phyloP scores from a whole-genome alignment of 2,329 filamentous ascomycete genomes.

The Colletotrichum truncatum region DNA sequence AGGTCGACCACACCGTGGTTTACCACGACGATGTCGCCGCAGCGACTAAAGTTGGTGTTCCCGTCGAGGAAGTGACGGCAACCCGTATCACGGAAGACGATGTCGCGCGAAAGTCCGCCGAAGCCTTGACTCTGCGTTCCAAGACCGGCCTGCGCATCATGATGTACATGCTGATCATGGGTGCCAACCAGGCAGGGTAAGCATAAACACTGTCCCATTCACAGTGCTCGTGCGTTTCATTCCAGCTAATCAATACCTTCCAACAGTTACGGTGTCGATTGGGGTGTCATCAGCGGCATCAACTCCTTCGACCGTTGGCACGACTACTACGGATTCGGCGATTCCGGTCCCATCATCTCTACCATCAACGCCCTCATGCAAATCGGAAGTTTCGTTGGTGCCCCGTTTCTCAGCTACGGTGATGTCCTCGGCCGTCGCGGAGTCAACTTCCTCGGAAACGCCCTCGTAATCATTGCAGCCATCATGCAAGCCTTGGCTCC shows the following conservation, averaged over 20 bases:
- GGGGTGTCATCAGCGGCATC: slow-evolving; percentile 57
- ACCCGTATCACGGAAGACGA: slow-evolving; percentile 56
- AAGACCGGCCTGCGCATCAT: slow-evolving; percentile 49
- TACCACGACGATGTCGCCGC: slow-evolving; percentile 39
- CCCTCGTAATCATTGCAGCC: slow-evolving; percentile 53
- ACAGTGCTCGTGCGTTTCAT: accelerated
- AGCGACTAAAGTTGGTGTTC: slow-evolving; percentile 41
- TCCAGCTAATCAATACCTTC: background rate
- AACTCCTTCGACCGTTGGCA: slow-evolving; percentile 54
- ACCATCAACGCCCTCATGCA: slow-evolving; percentile 58
- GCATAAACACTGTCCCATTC: background rate
- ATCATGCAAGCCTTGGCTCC: slow-evolving; percentile 49
- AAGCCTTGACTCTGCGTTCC: slow-evolving; percentile 50
- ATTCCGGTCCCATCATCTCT: slow-evolving; percentile 48
- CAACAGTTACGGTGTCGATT: slow-evolving; percentile 52
- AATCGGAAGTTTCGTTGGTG: slow-evolving; percentile 55
- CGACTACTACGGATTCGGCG: slow-evolving; percentile 51
- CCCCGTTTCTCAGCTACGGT: slow-evolving; percentile 58
- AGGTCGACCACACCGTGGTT: slow-evolving; percentile 32
- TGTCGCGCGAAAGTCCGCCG: slow-evolving; percentile 48
- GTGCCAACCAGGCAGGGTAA: slow-evolving; percentile 54
- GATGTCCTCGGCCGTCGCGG: slow-evolving; percentile 62
- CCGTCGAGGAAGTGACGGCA: slow-evolving; percentile 54
- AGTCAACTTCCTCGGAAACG: slow-evolving; percentile 55
- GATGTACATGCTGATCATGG: slow-evolving; percentile 54